These are phyloP conservation scores for Daldinia bambusicola DNA, from an alignment of 495 filamentous ascomycete genomes.

Conservation along the genomic window DNA sequence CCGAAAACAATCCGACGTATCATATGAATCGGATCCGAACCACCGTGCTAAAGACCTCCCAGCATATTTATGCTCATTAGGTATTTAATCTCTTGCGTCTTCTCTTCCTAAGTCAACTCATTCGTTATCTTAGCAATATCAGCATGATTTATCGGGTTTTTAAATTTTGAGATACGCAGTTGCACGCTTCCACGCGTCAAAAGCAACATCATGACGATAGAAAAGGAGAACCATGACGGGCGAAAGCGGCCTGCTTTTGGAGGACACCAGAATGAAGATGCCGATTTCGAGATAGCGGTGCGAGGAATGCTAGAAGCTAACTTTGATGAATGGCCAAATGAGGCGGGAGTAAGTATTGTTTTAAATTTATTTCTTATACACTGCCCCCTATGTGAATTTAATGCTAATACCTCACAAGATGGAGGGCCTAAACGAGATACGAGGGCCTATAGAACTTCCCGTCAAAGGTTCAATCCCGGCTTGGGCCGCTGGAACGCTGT, in stretches of 20 bases:
- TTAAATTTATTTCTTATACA: no score
- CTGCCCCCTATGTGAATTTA: neutral
- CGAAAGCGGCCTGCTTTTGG: slow-evolving; percentile 64
- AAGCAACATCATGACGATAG: slow-evolving; percentile 7
- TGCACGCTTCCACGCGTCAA: neutral
- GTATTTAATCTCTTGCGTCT: neutral
- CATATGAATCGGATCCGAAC: neutral
- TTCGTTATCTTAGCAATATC: neutral
- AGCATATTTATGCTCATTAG: neutral
- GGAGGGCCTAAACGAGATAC: slow-evolving; percentile 57
- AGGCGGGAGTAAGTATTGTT: slow-evolving; percentile 53
- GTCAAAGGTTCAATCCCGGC: slow-evolving; percentile 56
- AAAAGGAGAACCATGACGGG: neutral
- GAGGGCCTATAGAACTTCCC: slow-evolving; percentile 53
- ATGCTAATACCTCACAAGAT: slow-evolving; percentile 50
- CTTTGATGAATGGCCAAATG: slow-evolving; percentile 56
- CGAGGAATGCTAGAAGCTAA: slow-evolving; percentile 61
- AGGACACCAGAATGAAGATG: slow-evolving; percentile 74
- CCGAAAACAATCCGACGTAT: neutral
- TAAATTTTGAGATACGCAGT: neutral
- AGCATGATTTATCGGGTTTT: neutral
- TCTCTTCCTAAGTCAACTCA: neutral
- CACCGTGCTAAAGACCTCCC: neutral
- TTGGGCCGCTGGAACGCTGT: slow-evolving; percentile 68
- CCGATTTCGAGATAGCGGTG: slow-evolving; percentile 77